These are phyloP conservation scores for Acacia concinna DNA, from an alignment of 331 rosid species.

Conservation along the genomic window DNA sequence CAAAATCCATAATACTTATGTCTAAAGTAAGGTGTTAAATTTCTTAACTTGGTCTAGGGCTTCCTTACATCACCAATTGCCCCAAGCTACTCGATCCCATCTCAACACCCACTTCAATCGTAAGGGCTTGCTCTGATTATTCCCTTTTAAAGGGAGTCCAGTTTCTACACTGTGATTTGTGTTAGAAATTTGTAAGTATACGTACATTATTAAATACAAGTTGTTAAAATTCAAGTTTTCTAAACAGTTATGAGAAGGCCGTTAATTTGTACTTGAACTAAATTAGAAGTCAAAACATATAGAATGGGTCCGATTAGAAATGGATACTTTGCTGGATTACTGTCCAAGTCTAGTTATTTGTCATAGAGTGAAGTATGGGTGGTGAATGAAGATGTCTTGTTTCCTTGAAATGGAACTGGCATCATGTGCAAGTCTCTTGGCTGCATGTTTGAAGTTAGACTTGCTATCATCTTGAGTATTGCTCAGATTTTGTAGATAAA, in stretches of 20 bases:
- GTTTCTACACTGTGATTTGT: constrained; percentile 44
- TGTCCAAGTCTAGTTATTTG: neutral
- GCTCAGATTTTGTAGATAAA: neutral
- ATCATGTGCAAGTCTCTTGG: constrained; percentile 7
- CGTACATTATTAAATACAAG: neutral
- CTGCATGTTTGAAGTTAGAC: neutral
- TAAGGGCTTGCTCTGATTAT: constrained; percentile 57
- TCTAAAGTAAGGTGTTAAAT: too few species aligned
- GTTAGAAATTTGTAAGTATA: constrained; percentile 4
- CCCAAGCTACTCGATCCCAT: constrained; percentile 58
- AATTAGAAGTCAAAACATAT: neutral
- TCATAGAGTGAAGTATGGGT: neutral
- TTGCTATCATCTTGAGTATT: neutral
- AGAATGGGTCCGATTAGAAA: neutral
- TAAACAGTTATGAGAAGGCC: neutral
- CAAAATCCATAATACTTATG: too few species aligned
- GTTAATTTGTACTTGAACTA: constrained; percentile 3
- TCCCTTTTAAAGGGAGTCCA: constrained; percentile 60
- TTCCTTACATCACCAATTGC: constrained; percentile 50
- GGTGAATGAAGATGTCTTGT: neutral
- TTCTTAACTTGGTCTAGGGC: too few species aligned
- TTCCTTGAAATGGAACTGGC: neutral
- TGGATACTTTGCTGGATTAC: neutral
- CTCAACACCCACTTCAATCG: constrained; percentile 64
- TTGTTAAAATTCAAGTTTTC: constrained; percentile 15